Base-by-base conservation (phyloP, 352 stramenopile genomes). In the Elongisporangium undulatum region DNA sequence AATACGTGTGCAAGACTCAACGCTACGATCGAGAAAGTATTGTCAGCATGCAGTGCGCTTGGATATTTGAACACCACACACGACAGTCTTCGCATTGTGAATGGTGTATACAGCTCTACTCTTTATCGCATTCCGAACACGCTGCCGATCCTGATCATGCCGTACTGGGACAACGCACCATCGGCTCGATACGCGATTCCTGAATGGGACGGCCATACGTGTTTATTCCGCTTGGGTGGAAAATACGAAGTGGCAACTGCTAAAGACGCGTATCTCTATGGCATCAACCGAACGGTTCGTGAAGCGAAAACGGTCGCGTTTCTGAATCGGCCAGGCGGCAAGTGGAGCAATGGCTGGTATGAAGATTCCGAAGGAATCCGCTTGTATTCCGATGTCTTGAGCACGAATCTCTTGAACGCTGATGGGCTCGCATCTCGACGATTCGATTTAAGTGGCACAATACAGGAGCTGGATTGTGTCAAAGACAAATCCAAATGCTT, bases 61-160 rank as follows among this genome's bases (percentile, higher is more conserved):
- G 3, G 24, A 34, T 34, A 34, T 7, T 34, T 7, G 24, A 34
- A 34, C 24, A 34, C 24, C 24, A 34, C 24, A 3, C 24, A 34
- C 3, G 24, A 34, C 24, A 34, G 24, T 17, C 67, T 72, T 10
- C 58, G 69, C 21, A 49, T 71, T n/a, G 51, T 78, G 12, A 62
- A 70, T 10, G 59, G 61, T 7, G 55, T 53, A 49, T 51, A 75
- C 24, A 67, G 60, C 62, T 64, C 65, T 4, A 66, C 63, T 38
- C 8, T 72, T 21, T 58, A 68, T 9, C 9, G 56, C 1, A 49
- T 85, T 15, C 45, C 60, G 0, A 34, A 71, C 49, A 66, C 75
- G 19, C 51, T 82, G 10, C 75, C 75, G 2, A 53, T 85, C 49
- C 51, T 82, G 2, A 68, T 74, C 12, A 55, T 84, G 48, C 74